phyloP scores from a whole-genome alignment of 768 basidiomycete genomes.

The Lyophyllum atratum region DNA sequence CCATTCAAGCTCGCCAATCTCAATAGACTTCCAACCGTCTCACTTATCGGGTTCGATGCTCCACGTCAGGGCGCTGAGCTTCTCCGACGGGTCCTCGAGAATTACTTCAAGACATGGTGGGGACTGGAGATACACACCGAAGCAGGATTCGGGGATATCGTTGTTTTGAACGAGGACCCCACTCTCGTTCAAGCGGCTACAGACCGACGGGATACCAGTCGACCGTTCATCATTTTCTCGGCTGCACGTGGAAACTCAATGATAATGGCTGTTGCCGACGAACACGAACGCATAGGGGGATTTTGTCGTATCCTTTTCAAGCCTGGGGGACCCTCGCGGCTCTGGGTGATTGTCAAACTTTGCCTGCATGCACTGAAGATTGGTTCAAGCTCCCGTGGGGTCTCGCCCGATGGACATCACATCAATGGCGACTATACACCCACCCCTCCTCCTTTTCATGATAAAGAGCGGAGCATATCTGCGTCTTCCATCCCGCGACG shows the following conservation, averaged over 20 bases:
- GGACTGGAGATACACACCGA: slow-evolving; percentile 53
- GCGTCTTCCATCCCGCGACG: slow-evolving; percentile 31
- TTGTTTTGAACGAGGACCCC: slow-evolving; percentile 81
- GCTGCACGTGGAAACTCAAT: slow-evolving; percentile 68
- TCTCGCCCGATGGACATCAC: background rate
- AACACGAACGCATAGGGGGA: slow-evolving; percentile 81
- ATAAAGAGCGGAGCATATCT: slow-evolving; percentile 1
- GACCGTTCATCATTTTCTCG: slow-evolving; percentile 78
- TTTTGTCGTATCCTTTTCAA: slow-evolving; percentile 90
- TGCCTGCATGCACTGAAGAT: slow-evolving; percentile 60
- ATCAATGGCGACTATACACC: background rate
- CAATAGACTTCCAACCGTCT: slow-evolving; percentile 50
- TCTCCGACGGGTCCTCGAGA: slow-evolving; percentile 58
- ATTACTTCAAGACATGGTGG: slow-evolving; percentile 80
- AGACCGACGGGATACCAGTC: slow-evolving; percentile 51
- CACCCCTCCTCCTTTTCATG: background rate
- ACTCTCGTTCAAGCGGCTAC: slow-evolving; percentile 58
- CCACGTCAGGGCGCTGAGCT: slow-evolving; percentile 68
- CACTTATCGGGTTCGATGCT: slow-evolving; percentile 72
- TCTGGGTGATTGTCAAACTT: slow-evolving; percentile 66
- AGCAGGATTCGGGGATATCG: slow-evolving; percentile 62
- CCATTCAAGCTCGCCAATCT: slow-evolving; percentile 46
- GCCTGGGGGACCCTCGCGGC: slow-evolving; percentile 80
- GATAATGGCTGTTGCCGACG: slow-evolving; percentile 63
- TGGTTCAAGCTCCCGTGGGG: slow-evolving; percentile 28